Evolutionary conservation across 2,329 filamentous ascomycete genomes (phyloP), one percentile per base, ranked within the genome.

Genomic region (Huntiella moniliformis): DNA sequence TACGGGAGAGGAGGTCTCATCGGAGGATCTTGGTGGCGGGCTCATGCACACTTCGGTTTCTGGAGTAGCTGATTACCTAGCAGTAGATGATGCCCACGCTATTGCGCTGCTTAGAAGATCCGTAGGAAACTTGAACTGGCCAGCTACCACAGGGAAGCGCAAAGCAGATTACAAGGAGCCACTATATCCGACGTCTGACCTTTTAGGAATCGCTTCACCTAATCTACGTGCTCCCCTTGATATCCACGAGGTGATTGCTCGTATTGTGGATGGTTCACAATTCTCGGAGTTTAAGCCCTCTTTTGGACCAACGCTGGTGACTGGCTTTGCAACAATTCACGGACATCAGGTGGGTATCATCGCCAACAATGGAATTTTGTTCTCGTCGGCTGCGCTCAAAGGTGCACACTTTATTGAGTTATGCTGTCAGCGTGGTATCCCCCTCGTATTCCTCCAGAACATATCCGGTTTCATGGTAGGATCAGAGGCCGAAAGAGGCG

Each of bases 401-500:
- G 91, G 87, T 33, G 86, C 91, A 0, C 91, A 98, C 64, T 98
- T 98, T 61, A 85, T 96, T 56, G 84, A 98, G 63, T 74, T 98
- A 4, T 96, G 88, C 66, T 73, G 81, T 28, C 86, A 95, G 62
- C 80, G 91, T 47, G 77, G 83, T 45, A 82, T 96, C 47, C 88
- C 91, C 1, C 68, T 96, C 7, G 71, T 96, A 43, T 96, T 96
- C 64, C 67, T 98, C 15, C 91, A 98, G 61, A 96, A 98, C 61
- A 96, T 98, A 58, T 80, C 79, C 4, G 91, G 91, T 38, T 98
- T 98, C 72, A 98, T 98, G 91, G 91, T 98, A 31, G 91, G 91
- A 38, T 74, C 77, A 13, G 84, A 91, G 55, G 86, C 88, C 0
- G 91, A 98, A 64, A 80, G 82, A 46, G 88, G 88, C 44, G 91